Evolutionary conservation across 2,329 filamentous ascomycete genomes (phyloP), one percentile per base, ranked within the genome.

Genomic region (Sordariomycetes sp.): DNA sequence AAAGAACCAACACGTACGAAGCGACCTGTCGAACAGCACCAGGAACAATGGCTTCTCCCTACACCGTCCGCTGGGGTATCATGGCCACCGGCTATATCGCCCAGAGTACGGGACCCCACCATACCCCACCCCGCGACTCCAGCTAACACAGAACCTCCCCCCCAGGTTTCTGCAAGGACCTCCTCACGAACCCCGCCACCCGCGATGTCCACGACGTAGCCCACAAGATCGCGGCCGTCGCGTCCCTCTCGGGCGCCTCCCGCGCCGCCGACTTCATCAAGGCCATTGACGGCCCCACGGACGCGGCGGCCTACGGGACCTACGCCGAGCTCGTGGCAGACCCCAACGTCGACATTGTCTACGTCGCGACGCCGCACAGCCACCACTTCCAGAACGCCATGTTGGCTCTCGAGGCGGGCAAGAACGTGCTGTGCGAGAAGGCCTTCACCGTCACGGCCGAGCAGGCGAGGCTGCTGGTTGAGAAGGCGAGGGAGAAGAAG

Each of bases 331-430:
- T 96, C 32, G 89, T 92, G 28, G 79, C 80, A 55, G 89, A 95
- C 67, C 74, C 85, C 7, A 80, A 89, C 64, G 80, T 95, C 62
- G 88, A 95, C 69, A 88, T 95, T 64, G 73, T 96, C 72, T 96
- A 95, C 70, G 82, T 96, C 58, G 90, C 89, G 25, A 95, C 90
- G 3, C 90, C 90, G 17, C 90, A 95, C 74, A 91, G 87, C 64
- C 90, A 95, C 70, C 90, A 96, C 74, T 95, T 91, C 74, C 89
- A 95, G 69, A 92, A 96, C 72, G 81, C 83, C 61, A 89, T 90
- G 81, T 79, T 95, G n/a, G 87, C 85, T 51, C 77, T 96, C 45
- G 80, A 89, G 62, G 87, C 87, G 8, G 87, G 89, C 65, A 96
- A 95, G 77, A 80, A 92, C 65, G 89, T 96, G 34, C 80, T 96